Conservation (phyloP, 257 asterid genomes). For the Jacaranda mimosifolia region DNA sequence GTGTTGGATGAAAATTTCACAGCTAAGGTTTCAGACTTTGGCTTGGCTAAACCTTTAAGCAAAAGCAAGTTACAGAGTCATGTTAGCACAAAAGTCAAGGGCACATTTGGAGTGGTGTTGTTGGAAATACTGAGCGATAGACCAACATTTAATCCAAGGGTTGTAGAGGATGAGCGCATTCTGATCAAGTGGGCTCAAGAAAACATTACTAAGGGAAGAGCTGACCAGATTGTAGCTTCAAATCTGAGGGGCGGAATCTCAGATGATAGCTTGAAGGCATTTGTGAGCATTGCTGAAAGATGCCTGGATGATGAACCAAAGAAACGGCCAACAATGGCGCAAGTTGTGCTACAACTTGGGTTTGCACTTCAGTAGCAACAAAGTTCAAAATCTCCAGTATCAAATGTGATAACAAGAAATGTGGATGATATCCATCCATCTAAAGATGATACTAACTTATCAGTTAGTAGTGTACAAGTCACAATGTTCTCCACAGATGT, state of each 20-base stretch:
- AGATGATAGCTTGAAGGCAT: slow-evolving; percentile 45
- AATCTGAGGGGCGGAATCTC: slow-evolving; percentile 28
- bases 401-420: slow-evolving; percentile 3
- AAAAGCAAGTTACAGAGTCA: no score
- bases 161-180: slow-evolving; percentile 38
- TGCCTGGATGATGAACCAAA: slow-evolving; percentile 51
- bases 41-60: no score
- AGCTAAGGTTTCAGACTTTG: no score
- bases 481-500: background rate
- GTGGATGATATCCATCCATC: no score
- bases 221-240: background rate
- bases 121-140: slow-evolving; percentile 60
- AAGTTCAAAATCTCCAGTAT: background rate
- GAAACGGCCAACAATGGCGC: slow-evolving; percentile 58
- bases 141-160: slow-evolving; percentile 46
- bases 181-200: slow-evolving; percentile 25
- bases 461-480: background rate
- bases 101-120: slow-evolving; percentile 67
- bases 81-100: no score
- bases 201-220: background rate
- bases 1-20: no score
- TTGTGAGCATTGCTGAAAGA: slow-evolving; percentile 43
- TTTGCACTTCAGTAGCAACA: slow-evolving; percentile 50
- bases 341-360: slow-evolving; percentile 48
- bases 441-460: background rate